Evolutionary conservation across 331 rosid genomes (phyloP).

Genomic region (Saraca asoca): DNA sequence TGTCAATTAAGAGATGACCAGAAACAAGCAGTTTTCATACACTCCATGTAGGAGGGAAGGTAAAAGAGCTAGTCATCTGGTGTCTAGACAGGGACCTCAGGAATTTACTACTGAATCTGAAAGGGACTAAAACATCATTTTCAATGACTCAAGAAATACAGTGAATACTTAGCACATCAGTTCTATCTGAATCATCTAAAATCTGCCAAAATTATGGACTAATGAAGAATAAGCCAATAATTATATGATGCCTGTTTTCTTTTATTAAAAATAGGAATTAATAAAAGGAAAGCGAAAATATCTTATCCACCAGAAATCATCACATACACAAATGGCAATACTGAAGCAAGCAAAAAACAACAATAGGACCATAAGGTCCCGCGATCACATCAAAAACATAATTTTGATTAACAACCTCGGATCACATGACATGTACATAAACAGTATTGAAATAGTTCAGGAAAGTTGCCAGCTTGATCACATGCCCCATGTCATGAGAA

Average conservation of each 20-base stretch:
- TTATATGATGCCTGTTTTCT: constrained; percentile 2
- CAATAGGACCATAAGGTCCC: constrained; percentile 25
- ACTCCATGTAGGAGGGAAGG: constrained; percentile 41
- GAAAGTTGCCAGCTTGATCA: constrained; percentile 29
- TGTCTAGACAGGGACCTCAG: constrained; percentile 35
- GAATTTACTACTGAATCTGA: constrained; percentile 40
- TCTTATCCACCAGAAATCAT: constrained; percentile 29
- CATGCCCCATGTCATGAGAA: constrained; percentile 30
- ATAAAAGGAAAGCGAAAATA: constrained; percentile 11
- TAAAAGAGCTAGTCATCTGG: constrained; percentile 37
- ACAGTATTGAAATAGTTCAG: constrained; percentile 18
- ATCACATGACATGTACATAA: background rate
- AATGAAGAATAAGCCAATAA: background rate
- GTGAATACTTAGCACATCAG: constrained; percentile 16
- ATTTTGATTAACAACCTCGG: constrained; percentile 28
- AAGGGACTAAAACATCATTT: constrained; percentile 43
- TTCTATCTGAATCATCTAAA: constrained; percentile 35
- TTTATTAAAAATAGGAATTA: background rate
- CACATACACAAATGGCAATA: background rate
- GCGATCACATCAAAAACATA: constrained; percentile 22
- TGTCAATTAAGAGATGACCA: constrained; percentile 39
- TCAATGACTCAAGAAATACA: constrained; percentile 32
- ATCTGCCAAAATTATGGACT: background rate
- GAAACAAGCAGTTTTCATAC: constrained; percentile 30
- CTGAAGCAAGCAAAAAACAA: constrained; percentile 13